Base-by-base conservation (phyloP, 2,329 filamentous ascomycete genomes). In the Colletotrichum sp. region DNA sequence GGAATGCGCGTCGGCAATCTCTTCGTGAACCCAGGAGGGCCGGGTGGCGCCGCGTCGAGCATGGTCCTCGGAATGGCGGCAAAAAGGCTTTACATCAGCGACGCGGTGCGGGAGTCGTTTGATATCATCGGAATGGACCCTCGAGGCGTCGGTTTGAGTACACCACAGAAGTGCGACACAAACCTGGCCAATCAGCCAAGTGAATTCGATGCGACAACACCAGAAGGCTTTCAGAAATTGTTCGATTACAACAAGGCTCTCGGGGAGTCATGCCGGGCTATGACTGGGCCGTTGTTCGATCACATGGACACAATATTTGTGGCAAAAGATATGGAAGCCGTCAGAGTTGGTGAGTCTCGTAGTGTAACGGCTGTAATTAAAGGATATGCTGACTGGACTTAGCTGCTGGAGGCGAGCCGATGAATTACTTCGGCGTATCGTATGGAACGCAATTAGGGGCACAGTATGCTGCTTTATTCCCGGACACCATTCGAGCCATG, bases 81-180 rank as follows among this genome's bases (percentile, higher is more conserved):
- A 0, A 52, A 59, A 27, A 16, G 70, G 4, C 8, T 72, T 5
- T 76, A 76, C 13, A 69, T 76, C 13, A 69, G 73, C 27, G 73
- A 76, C 6, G 63, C 70, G 1, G 55, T 76, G 2, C 63, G 73
- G 1, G 69, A 72, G 22, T 49, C 13, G 1, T 76, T 76, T 6
- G 73, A 72, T 12, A 72, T 76, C 3, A 69, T 76, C 49, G 73
- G 73, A 2, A 76, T 76, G 69, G 73, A 76, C 19, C 63, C 73
- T 2, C 55, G 73, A 2, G 73, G 73, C 5, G 69, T 76, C 7
- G 69, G 73, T 0, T 15, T 76, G 22, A 76, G 73, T 3, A 72
- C 69, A 27, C 73, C 73, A 3, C 49, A 44, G 57, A 64, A 36
- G 16, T 76, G 73, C 27, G 69, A 76, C 29, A 59, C 32, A 4